phyloP scores from a whole-genome alignment of 441 rosid species.

The Biscutella laevigata region DNA sequence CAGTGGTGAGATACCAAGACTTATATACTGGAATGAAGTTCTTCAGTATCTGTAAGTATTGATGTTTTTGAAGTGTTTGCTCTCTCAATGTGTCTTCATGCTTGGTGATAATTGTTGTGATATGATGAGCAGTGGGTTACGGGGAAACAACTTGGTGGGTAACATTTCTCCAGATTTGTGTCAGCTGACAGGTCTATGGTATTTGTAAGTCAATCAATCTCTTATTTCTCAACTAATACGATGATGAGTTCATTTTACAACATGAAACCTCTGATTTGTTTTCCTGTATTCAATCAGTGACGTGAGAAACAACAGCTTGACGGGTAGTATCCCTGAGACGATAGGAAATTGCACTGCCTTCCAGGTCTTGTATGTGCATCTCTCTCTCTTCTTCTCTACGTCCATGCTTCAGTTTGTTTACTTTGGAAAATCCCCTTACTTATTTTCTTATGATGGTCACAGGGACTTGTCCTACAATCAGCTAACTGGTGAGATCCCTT shows the following conservation, averaged over 20 bases:
- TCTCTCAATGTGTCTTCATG: background rate
- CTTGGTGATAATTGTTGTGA: background rate
- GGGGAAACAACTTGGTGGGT: slow-evolving; percentile 83
- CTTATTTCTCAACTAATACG: background rate
- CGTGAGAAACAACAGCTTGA: slow-evolving; percentile 87
- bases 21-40: slow-evolving; percentile 93
- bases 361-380: slow-evolving; percentile 90
- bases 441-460: slow-evolving; percentile 5
- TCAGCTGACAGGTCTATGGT: slow-evolving; percentile 89
- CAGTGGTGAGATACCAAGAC: slow-evolving; percentile 88
- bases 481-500: slow-evolving; percentile 81
- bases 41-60: slow-evolving; percentile 82
- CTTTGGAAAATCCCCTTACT: background rate
- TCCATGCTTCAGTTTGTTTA: background rate
- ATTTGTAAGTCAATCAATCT: slow-evolving; percentile 60
- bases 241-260: background rate
- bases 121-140: slow-evolving; percentile 49
- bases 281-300: slow-evolving; percentile 37
- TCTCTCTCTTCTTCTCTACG: slow-evolving; percentile 11
- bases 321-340: slow-evolving; percentile 68
- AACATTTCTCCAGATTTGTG: slow-evolving; percentile 76
- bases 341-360: slow-evolving; percentile 94
- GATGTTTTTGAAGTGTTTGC: background rate
- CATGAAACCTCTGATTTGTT: background rate
- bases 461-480: slow-evolving; percentile 96